These are phyloP conservation scores for Cordia subcordata DNA, from an alignment of 257 asterid genomes.

Conservation along the genomic window DNA sequence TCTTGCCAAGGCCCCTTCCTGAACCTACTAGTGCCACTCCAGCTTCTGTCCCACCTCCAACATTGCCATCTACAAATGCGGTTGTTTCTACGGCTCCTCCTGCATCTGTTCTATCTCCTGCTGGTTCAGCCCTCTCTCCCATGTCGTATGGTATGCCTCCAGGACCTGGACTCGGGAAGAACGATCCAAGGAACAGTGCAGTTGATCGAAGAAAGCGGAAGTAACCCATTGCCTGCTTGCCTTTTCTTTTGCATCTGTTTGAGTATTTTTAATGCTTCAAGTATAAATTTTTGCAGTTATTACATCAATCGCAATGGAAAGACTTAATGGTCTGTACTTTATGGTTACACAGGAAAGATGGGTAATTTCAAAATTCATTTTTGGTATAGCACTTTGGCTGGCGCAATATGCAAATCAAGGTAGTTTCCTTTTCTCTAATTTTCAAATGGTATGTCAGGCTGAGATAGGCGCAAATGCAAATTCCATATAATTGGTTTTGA, in stretches of 20 bases:
- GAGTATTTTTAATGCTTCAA: not conserved
- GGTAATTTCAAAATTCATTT: conserved; percentile 26
- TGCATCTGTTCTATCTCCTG: conserved; percentile 33
- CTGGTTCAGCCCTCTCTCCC: conserved; percentile 50
- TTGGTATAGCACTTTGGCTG: not conserved
- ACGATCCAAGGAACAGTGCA: conserved; percentile 55
- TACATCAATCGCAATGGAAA: too few species aligned
- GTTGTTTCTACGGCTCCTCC: conserved; percentile 19
- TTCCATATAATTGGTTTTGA: not conserved
- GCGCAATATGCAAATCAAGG: conserved; percentile 20
- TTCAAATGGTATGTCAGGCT: not conserved
- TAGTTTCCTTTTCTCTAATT: conserved; percentile 5
- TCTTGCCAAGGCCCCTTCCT: conserved; percentile 80
- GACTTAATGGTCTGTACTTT: not conserved
- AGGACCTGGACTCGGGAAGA: conserved; percentile 54
- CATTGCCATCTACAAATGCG: conserved; percentile 35
- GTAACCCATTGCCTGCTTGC: conserved; percentile 32
- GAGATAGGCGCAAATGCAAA: not conserved
- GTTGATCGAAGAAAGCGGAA: conserved; percentile 78
- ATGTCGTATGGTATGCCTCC: conserved; percentile 63
- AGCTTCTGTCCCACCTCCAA: conserved; percentile 44
- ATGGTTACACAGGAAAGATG: conserved; percentile 49
- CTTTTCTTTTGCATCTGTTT: too few species aligned
- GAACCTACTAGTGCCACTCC: conserved; percentile 46
- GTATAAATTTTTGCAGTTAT: not conserved